A percentile compares a stretch with the other conserved stretches of the same genome.
Conservation (phyloP, 345 rosid genomes). For the Syzygium oleosum region DNA sequence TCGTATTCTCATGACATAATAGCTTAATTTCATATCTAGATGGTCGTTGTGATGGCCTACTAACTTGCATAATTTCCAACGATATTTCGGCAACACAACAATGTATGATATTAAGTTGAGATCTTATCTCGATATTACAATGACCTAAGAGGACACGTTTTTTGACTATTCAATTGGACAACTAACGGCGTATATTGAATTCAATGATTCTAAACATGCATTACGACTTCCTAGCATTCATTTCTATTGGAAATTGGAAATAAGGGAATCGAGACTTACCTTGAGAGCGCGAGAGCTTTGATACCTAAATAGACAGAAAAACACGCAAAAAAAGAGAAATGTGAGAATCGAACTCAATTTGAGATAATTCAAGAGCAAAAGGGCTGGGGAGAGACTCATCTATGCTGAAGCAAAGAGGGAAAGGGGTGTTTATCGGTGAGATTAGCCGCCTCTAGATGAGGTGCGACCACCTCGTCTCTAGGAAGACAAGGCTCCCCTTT, state of each 20-base stretch:
- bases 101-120: background rate
- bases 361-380: background rate
- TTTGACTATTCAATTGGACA: background rate
- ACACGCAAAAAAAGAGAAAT: no score
- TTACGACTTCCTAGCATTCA: background rate
- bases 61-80: background rate
- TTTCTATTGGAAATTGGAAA: background rate
- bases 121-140: background rate
- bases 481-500: background rate
- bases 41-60: background rate
- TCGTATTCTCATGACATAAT: background rate
- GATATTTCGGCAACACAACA: background rate
- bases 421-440: background rate
- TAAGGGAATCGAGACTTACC: background rate
- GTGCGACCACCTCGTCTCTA: background rate
- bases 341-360: background rate
- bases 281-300: background rate
- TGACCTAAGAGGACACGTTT: background rate
- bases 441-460: background rate
- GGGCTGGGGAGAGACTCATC: background rate
- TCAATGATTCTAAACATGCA: background rate
- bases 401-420: background rate
- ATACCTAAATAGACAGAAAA: background rate
- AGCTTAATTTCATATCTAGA: background rate
- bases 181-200: background rate